A percentile compares a stretch with the other conserved stretches of the same genome.
phyloP scores from a whole-genome alignment of 2,329 filamentous ascomycete genomes.

The Trichophyton rubrum region DNA sequence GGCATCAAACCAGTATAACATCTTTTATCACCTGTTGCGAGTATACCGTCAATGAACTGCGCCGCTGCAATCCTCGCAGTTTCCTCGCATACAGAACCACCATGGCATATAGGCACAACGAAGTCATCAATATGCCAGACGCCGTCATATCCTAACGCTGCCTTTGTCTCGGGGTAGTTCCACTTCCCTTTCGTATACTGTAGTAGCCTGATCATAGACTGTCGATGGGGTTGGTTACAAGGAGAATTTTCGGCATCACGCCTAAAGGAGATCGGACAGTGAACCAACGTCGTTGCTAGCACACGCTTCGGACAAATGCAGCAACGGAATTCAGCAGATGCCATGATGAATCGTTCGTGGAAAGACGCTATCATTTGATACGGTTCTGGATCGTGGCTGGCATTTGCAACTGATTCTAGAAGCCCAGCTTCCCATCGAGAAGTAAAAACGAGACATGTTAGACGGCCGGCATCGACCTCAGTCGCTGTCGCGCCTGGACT shows the following conservation, averaged over 20 bases:
- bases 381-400: constrained; percentile 9
- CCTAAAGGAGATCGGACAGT: constrained; percentile 15
- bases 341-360: constrained; percentile 15
- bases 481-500: background rate
- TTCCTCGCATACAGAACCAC: constrained; percentile 13
- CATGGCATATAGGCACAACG: constrained; percentile 16
- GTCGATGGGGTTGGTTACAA: constrained; percentile 5
- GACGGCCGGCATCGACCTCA: constrained; percentile 6
- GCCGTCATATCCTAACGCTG: constrained; percentile 11
- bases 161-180: constrained; percentile 13
- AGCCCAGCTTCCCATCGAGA: constrained; percentile 13
- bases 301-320: constrained; percentile 14
- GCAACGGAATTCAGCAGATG: constrained; percentile 14
- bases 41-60: constrained; percentile 11
- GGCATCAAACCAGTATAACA: constrained; percentile 10
- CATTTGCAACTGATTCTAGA: background rate
- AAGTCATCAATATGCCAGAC: constrained; percentile 16
- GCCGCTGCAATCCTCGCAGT: constrained; percentile 13
- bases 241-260: constrained; percentile 5
- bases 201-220: constrained; percentile 12
- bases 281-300: constrained; percentile 13
- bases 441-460: constrained; percentile 14
- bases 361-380: constrained; percentile 14
- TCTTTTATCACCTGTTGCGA: constrained; percentile 6
- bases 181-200: constrained; percentile 15